Evolutionary conservation across 139 green algal species (phyloP), one percentile per base, ranked within the genome.

Genomic region (Chlorella sp.): DNA sequence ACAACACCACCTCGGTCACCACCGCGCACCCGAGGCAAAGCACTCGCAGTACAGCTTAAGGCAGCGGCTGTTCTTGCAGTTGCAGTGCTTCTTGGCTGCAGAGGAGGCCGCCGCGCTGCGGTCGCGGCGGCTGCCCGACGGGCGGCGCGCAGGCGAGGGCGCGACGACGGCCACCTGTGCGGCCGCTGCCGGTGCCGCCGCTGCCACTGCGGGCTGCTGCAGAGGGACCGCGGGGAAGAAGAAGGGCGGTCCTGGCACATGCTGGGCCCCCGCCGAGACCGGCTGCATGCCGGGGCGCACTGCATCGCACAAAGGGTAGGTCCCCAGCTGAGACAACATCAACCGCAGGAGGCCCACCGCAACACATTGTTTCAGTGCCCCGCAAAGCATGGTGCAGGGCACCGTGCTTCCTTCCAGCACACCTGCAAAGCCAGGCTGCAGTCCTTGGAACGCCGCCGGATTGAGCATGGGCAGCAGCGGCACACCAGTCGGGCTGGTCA

Each of bases 41-140:
- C 93, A 97, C 36, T 96, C 93, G 77, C 93, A 97, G 79, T 97
- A 97, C 43, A 97, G 85, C 84, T 97, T 97, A 12, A 97, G 82
- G 82, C 93, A 97, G 46, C 86, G 86, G 4, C 85, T 89, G 72
- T 97, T 96, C 78, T 94, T 94, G 87, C 93, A 97, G 70, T 93
- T 94, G 87, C 93, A 97, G 11, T 74, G 59, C 33, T 73, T 73
- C 72, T 77, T 85, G 77, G 74, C 64, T 6, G 31, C 63, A 33
- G 75, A 60, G 5, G 67, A 77, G 50, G 70, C 46, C 67, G 66
- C 6, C 60, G 56, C 14, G 31, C 62, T 7, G 70, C 58, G 0
- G 55, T 55, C 5, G n/a, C 55, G 6, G 55, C 70, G 4, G 40
- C 70, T 14, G 59, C 69, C 7, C n/a, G n/a, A n/a, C n/a, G n/a